Base-by-base conservation (phyloP, 208 protist genomes). In the Leishmania amazonensis region DNA sequence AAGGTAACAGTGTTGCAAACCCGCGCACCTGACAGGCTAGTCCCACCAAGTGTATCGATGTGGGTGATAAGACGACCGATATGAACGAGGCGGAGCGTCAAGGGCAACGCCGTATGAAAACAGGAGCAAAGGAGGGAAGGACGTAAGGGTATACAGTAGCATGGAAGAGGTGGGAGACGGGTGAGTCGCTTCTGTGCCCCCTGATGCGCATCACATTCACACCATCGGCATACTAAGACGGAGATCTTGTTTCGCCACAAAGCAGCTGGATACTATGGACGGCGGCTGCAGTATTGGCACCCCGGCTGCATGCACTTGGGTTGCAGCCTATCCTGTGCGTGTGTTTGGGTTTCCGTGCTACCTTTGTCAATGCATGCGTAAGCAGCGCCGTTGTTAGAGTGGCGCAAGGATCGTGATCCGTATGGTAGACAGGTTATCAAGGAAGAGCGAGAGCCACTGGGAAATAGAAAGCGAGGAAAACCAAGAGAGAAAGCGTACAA, bases 401-500 rank as follows among this genome's bases (percentile, higher is more conserved):
- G 35, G 31, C 62, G 28, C 13, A 68, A 42, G 62, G 62, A 68
- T 68, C 31, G 35, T 40, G 62, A 35, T 6, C 31, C 31, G 31
- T 68, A 35, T 68, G 31, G 35, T 8, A 42, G 62, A 64, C 24
- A 64, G 24, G 24, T 31, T 24, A 45, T 45, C 28, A 42, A 35
- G 11, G 65, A 71, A 24, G 65, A n/a, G 45, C 0, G 35, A 71
- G 65, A 71, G 28, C 28, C 28, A 45, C 19, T 64, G 24, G 3
- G 35, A 45, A 35, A 35, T 42, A 73, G 21, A 3, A 60, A 24
- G 17, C 0, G n/a, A 58, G 31, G 21, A 53, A 51, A 31, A 42
- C 21, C 72, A 75, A 75, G 71, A 51, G 24, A 47, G 71, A 75
- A n/a, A 75, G 71, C 13, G 45, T 31, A 54, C 31, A 17, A 76